Conservation (phyloP, 306 rosid species). For the Coriaria nepalensis region DNA sequence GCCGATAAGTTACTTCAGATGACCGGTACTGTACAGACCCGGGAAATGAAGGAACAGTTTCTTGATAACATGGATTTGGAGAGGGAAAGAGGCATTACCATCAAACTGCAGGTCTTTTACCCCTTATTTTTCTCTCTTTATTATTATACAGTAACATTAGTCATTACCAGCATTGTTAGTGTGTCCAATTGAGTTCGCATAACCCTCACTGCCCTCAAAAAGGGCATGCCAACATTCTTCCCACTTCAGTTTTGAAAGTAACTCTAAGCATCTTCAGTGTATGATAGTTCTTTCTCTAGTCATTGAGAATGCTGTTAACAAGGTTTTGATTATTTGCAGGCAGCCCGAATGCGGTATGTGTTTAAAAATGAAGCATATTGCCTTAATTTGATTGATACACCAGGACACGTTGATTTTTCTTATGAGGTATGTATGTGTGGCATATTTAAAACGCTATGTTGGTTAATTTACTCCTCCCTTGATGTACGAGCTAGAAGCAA, state of each 20-base stretch:
- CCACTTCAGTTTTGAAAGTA: too few relatives aligned
- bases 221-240: too few relatives aligned
- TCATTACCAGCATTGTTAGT: too few relatives aligned
- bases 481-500: too few relatives aligned
- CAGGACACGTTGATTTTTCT: constrained; percentile 93
- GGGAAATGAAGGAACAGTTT: constrained; percentile 94
- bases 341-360: constrained; percentile 82
- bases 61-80: constrained; percentile 99
- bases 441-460: neutral
- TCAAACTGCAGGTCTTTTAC: constrained; percentile 57
- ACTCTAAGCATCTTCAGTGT: too few relatives aligned
- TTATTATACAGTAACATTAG: too few relatives aligned
- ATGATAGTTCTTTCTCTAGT: neutral
- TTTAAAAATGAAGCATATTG: constrained; percentile 49
- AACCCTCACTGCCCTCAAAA: too few relatives aligned
- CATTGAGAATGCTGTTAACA: neutral
- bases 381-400: constrained; percentile 86
- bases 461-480: too few relatives aligned
- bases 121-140: neutral
- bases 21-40: constrained; percentile 76
- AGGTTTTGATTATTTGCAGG: constrained; percentile 25
- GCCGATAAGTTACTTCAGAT: constrained; percentile 80
- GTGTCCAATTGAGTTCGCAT: too few relatives aligned
- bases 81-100: constrained; percentile 88
- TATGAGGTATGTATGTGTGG: constrained; percentile 50